phyloP scores from a whole-genome alignment of 2,329 filamentous ascomycete species.

The Chaetothyriales sp. region DNA sequence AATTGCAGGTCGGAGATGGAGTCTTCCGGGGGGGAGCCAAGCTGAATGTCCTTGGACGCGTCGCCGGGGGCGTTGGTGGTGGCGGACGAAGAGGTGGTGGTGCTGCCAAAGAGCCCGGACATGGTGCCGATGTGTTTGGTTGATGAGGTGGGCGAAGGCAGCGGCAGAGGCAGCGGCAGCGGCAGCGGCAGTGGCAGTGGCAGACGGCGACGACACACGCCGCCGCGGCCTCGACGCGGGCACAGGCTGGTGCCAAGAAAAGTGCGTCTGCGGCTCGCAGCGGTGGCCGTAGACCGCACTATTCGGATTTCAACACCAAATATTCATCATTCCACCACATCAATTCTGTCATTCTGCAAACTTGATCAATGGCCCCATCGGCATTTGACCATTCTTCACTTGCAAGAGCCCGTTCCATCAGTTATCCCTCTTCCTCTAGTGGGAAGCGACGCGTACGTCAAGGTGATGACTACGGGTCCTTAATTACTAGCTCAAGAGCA shows the following conservation, averaged over 20 bases:
- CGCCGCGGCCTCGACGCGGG: not conserved
- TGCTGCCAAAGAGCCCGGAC: slow-evolving; percentile 48
- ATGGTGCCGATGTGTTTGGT: slow-evolving; percentile 29
- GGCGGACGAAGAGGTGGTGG: slow-evolving; percentile 37
- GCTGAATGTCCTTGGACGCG: slow-evolving; percentile 71
- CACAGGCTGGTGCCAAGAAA: not conserved
- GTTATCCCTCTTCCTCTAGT: too few species aligned
- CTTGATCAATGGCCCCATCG: too few species aligned
- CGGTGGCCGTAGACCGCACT: slow-evolving; percentile 12
- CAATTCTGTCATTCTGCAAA: too few species aligned
- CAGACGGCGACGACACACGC: not conserved
- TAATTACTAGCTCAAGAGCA: too few species aligned
- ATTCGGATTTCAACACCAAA: too few species aligned
- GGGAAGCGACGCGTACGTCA: too few species aligned
- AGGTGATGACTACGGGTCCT: too few species aligned
- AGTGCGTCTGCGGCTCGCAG: not conserved
- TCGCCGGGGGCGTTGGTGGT: slow-evolving; percentile 69
- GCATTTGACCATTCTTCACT: too few species aligned
- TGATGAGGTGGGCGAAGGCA: not conserved
- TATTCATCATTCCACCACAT: too few species aligned
- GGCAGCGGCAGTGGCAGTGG: not conserved
- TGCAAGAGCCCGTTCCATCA: too few species aligned
- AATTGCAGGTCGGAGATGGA: slow-evolving; percentile 80
- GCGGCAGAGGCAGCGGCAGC: not conserved
- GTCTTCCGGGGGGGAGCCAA: slow-evolving; percentile 70